Percentiles rank a stretch among this genome's conserved stretches.
Conservation (phyloP, 192 early-diverging fungal species). For the Glomus cerebriforme region DNA sequence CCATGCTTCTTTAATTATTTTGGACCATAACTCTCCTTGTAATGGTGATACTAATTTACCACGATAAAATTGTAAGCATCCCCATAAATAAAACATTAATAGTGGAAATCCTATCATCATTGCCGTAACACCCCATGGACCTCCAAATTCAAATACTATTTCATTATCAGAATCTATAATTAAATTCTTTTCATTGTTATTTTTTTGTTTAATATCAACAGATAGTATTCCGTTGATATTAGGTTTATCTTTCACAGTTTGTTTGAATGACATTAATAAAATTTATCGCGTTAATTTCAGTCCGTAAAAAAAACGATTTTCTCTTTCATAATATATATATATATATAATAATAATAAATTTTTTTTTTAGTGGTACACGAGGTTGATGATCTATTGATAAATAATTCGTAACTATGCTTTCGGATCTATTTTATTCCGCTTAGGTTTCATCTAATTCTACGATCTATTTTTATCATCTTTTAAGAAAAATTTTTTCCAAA, state of each 20-base stretch:
- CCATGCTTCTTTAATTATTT: slow-evolving; percentile 54
- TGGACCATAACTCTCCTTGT: slow-evolving; percentile 43
- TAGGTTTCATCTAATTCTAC: too few relatives aligned
- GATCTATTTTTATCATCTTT: background rate
- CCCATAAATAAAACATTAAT: slow-evolving; percentile 76
- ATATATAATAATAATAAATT: too few relatives aligned
- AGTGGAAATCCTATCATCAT: slow-evolving; percentile 76
- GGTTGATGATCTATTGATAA: too few relatives aligned
- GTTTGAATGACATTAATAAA: background rate
- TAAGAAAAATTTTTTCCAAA: background rate
- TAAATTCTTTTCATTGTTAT: slow-evolving; percentile 45
- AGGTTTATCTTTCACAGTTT: background rate
- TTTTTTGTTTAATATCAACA: background rate
- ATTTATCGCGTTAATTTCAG: too few relatives aligned
- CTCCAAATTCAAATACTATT: slow-evolving; percentile 75
- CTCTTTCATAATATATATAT: too few relatives aligned
- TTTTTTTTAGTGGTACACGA: too few relatives aligned
- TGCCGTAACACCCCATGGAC: slow-evolving; percentile 62
- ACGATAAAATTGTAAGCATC: slow-evolving; percentile 68
- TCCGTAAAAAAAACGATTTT: too few relatives aligned
- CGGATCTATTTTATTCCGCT: too few relatives aligned
- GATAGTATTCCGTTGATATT: background rate
- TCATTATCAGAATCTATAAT: slow-evolving; percentile 53
- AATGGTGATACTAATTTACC: slow-evolving; percentile 58
- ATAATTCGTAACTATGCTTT: too few relatives aligned